phyloP scores from a whole-genome alignment of 1,284 basidiomycete genomes.

The Taiwanofungus camphoratus region DNA sequence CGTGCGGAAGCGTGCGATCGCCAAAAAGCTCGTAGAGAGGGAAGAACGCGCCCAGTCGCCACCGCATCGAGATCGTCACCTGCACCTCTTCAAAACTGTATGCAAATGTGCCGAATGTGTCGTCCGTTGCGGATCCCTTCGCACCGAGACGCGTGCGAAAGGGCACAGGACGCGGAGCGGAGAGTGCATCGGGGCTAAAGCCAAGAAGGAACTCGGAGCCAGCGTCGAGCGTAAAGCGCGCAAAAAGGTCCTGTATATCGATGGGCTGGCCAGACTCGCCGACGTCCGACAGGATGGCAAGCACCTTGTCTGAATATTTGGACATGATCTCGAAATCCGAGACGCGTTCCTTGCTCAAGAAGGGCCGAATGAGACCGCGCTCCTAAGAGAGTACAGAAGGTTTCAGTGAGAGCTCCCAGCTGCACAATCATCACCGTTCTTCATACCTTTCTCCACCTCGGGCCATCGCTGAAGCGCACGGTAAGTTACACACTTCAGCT shows the following conservation, averaged over 20 bases:
- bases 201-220: conserved; percentile 35
- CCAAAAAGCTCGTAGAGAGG: conserved; percentile 28
- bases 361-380: conserved; percentile 10
- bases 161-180: conserved; percentile 25
- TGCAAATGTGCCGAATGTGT: conserved; percentile 28
- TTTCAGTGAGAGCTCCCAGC: neutral
- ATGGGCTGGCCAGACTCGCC: neutral
- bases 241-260: conserved; percentile 26
- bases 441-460: conserved; percentile 5
- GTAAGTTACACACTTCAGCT: neutral
- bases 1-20: conserved; percentile 26
- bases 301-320: conserved; percentile 1
- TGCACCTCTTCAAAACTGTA: conserved; percentile 36
- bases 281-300: conserved; percentile 3
- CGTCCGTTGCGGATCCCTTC: conserved; percentile 5
- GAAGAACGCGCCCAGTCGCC: conserved; percentile 28
- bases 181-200: conserved; percentile 25
- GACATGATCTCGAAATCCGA: conserved; percentile 9
- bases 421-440: neutral
- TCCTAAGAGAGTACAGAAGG: neutral
- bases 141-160: conserved; percentile 10
- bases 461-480: neutral
- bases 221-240: conserved; percentile 33
- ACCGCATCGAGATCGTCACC: conserved; percentile 24
- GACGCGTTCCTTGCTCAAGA: conserved; percentile 9